These are phyloP conservation scores for Aspergillus sp. DNA, from an alignment of 2,329 filamentous ascomycete species.

Conservation along the genomic window DNA sequence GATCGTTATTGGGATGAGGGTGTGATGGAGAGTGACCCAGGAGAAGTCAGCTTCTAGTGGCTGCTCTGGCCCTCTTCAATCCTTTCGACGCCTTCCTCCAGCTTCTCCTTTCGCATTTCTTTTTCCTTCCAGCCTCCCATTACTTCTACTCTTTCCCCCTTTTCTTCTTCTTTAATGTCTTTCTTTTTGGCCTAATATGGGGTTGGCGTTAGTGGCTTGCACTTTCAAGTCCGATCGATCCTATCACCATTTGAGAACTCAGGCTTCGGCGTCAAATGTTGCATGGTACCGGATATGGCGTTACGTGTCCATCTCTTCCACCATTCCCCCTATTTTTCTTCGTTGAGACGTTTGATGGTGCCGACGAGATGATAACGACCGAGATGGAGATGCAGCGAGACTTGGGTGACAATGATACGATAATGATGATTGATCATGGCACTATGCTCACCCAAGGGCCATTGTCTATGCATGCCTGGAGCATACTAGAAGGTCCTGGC, in stretches of 20 bases:
- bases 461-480: conserved; percentile 19
- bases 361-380: conserved; percentile 15
- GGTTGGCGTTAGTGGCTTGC: conserved; percentile 17
- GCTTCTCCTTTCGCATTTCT: conserved; percentile 3
- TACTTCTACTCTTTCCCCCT: conserved; percentile 5
- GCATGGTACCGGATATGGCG: conserved; percentile 18
- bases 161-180: conserved; percentile 6
- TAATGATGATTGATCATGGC: conserved; percentile 21
- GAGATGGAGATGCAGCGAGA: conserved; percentile 8
- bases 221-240: conserved; percentile 8
- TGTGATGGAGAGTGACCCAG: conserved; percentile 43
- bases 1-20: conserved; percentile 41
- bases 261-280: conserved; percentile 16
- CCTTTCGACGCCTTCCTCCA: conserved; percentile 7
- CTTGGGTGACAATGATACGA: conserved; percentile 17
- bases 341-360: conserved; percentile 11
- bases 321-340: conserved; percentile 9
- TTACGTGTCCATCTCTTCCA: conserved; percentile 9
- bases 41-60: conserved; percentile 43
- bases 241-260: conserved; percentile 3
- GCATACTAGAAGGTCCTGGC: conserved; percentile 16
- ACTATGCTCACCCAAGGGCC: conserved; percentile 8
- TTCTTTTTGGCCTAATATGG: conserved; percentile 5
- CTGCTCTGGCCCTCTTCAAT: conserved; percentile 1
- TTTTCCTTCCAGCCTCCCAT: conserved; percentile 5